Evolutionary conservation across 2,329 filamentous ascomycete species (phyloP).

Genomic region (Phyllosticta citriasiana): DNA sequence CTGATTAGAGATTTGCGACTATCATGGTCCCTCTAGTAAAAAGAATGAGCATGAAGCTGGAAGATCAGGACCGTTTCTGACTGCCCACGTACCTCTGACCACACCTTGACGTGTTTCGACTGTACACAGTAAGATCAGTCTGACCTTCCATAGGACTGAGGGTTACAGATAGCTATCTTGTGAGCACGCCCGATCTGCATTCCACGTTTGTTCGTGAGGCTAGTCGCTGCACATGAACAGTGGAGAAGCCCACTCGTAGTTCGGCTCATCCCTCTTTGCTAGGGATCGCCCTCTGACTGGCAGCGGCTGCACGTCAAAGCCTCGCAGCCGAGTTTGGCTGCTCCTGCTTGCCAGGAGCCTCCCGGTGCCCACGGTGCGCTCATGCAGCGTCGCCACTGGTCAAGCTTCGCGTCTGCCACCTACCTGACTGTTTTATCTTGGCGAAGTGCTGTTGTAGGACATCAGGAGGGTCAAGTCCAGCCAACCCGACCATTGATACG

Average conservation of each 20-base stretch:
- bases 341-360: background rate
- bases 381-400: slow-evolving; percentile 1
- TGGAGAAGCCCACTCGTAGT: background rate
- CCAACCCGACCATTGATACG: slow-evolving; percentile 1
- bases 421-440: background rate
- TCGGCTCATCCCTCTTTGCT: background rate
- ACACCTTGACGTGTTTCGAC: background rate
- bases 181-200: background rate
- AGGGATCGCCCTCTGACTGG: background rate
- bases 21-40: background rate
- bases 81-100: background rate
- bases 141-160: background rate
- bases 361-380: slow-evolving; percentile 1
- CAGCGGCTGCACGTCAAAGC: background rate
- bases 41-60: background rate
- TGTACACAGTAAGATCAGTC: background rate
- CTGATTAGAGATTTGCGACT: background rate
- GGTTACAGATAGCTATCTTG: background rate
- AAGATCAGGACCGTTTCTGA: background rate
- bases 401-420: background rate
- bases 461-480: slow-evolving; percentile 1
- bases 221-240: background rate
- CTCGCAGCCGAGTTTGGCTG: background rate
- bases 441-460: slow-evolving; percentile 7
- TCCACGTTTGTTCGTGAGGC: background rate